These are phyloP conservation scores for Aphanocladium album DNA, from an alignment of 2,329 filamentous ascomycete genomes.

Conservation along the genomic window DNA sequence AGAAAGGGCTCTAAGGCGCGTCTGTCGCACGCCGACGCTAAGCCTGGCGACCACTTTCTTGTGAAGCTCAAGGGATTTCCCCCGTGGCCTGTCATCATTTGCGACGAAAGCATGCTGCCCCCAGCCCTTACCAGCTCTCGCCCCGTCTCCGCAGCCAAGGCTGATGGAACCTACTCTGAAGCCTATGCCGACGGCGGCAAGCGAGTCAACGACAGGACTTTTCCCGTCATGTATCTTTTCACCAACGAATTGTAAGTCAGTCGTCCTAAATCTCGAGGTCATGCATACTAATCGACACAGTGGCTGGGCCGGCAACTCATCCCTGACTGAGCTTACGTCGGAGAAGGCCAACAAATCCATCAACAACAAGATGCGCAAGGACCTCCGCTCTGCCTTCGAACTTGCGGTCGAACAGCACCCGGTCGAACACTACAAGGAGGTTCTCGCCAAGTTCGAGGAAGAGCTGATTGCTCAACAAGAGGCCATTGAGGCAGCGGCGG, in stretches of 20 bases:
- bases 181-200: slow-evolving; percentile 86
- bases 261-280: background rate
- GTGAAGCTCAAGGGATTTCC: slow-evolving; percentile 93
- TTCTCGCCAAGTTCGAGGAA: slow-evolving; percentile 67
- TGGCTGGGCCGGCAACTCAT: slow-evolving; percentile 85
- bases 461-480: slow-evolving; percentile 54
- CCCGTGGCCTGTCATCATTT: slow-evolving; percentile 90
- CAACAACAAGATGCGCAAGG: slow-evolving; percentile 75
- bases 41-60: slow-evolving; percentile 88
- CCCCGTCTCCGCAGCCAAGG: slow-evolving; percentile 75
- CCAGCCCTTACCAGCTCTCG: slow-evolving; percentile 68
- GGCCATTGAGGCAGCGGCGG: slow-evolving; percentile 37
- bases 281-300: slow-evolving; percentile 41
- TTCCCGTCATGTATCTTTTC: slow-evolving; percentile 88
- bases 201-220: slow-evolving; percentile 77
- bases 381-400: slow-evolving; percentile 70
- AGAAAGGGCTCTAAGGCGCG: slow-evolving; percentile 77
- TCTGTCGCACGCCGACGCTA: slow-evolving; percentile 68
- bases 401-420: slow-evolving; percentile 75
- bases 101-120: slow-evolving; percentile 91
- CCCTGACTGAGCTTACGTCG: slow-evolving; percentile 71
- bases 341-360: slow-evolving; percentile 64
- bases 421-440: slow-evolving; percentile 75
- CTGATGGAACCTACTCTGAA: slow-evolving; percentile 81
- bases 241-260: slow-evolving; percentile 93